A percentile compares a stretch with the other conserved stretches of the same genome.
Conservation (phyloP, 2,329 filamentous ascomycete species). For the Exophiala xenobiotica region DNA sequence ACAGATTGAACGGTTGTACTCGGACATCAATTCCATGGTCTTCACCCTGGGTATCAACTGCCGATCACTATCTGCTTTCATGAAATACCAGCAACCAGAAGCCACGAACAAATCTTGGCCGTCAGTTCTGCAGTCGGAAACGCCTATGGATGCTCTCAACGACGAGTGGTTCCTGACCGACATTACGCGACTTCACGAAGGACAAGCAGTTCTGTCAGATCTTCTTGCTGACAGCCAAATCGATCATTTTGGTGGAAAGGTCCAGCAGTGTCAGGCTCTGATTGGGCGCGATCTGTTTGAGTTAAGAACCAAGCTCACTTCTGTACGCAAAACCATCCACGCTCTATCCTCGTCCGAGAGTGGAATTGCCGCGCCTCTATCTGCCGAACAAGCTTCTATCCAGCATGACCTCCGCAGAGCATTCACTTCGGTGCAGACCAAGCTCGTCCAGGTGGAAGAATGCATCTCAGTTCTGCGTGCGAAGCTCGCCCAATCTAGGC, state of each 20-base stretch:
- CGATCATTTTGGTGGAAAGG: conserved; percentile 65
- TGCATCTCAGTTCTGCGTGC: conserved; percentile 75
- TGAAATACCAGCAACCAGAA: conserved; percentile 49
- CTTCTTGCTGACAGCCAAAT: conserved; percentile 68
- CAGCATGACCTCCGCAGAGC: conserved; percentile 78
- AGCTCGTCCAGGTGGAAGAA: conserved; percentile 77
- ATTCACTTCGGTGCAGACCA: conserved; percentile 71
- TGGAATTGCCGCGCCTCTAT: conserved; percentile 70
- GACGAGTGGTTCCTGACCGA: conserved; percentile 73
- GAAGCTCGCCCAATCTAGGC: conserved; percentile 62
- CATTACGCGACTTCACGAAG: conserved; percentile 64
- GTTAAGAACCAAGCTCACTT: conserved; percentile 72
- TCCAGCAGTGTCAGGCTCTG: conserved; percentile 67
- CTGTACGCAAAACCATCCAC: conserved; percentile 73
- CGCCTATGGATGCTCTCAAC: conserved; percentile 68
- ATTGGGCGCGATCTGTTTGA: conserved; percentile 65
- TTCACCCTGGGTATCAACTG: conserved; percentile 87
- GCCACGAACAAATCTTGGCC: conserved; percentile 54
- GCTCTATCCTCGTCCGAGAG: conserved; percentile 68
- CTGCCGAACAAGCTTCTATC: conserved; percentile 76
- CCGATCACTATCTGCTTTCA: conserved; percentile 59
- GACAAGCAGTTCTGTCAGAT: conserved; percentile 64
- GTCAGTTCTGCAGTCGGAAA: conserved; percentile 42
- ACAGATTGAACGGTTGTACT: conserved; percentile 51
- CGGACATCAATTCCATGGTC: conserved; percentile 73